A percentile compares a stretch with the other conserved stretches of the same genome.
These are phyloP conservation scores for Phytophthora pinifolia DNA, from an alignment of 352 stramenopile genomes.

Conservation along the genomic window DNA sequence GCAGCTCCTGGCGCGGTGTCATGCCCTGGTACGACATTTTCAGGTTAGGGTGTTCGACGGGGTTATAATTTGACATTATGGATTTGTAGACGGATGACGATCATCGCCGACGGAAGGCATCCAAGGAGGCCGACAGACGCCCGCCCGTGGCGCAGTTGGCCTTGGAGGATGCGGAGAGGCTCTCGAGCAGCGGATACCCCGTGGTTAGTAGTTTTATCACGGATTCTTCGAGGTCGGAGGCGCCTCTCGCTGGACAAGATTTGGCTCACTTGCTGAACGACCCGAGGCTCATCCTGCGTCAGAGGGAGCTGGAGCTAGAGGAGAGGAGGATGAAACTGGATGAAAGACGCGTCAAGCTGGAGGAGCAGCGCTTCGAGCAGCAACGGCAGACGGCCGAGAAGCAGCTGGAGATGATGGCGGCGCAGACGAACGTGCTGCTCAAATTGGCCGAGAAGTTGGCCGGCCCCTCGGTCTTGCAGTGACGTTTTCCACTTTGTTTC, in stretches of 20 bases:
- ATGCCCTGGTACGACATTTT: conserved; percentile 13
- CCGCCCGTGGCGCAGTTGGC: conserved; percentile 11
- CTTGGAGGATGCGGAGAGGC: conserved; percentile 17
- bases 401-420: conserved; percentile 32
- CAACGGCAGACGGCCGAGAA: conserved; percentile 24
- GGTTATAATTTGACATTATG: conserved; percentile 13
- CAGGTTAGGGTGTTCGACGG: not conserved
- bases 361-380: conserved; percentile 32
- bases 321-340: conserved; percentile 24
- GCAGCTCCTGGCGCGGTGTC: conserved; percentile 20
- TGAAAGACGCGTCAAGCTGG: conserved; percentile 22
- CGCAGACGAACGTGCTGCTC: conserved; percentile 30
- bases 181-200: conserved; percentile 3
- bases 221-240: conserved; percentile 1
- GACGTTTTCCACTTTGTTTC: not conserved
- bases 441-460: conserved; percentile 27
- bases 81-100: conserved; percentile 23
- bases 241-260: conserved; percentile 1
- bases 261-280: conserved; percentile 21
- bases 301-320: conserved; percentile 26
- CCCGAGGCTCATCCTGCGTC: conserved; percentile 21
- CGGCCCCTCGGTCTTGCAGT: not conserved
- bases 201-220: conserved; percentile 4
- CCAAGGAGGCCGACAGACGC: conserved; percentile 10
- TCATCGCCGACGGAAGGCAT: conserved; percentile 14